Conservation (phyloP, 176 grass and related monocot genomes). For the Carex kokanica region DNA sequence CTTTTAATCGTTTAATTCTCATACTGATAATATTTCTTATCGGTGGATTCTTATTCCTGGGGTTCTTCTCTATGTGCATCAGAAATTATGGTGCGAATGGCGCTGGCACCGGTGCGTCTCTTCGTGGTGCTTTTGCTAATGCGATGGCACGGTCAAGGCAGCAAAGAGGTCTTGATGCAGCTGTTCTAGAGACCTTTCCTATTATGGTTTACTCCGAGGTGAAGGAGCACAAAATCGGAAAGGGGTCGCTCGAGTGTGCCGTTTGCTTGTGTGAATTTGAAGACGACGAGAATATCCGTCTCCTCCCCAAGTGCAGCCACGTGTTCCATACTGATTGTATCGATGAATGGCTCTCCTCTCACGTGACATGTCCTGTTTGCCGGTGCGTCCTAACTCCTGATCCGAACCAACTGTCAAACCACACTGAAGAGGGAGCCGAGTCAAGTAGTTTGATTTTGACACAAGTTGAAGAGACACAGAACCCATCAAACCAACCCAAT, state of each 20-base stretch:
- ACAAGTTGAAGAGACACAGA: background rate
- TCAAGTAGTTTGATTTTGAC: background rate
- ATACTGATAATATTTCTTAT: constrained; percentile 67
- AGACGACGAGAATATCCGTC: constrained; percentile 55
- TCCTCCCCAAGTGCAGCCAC: constrained; percentile 70
- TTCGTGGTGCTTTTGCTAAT: constrained; percentile 40
- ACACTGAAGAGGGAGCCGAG: background rate
- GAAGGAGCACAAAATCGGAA: constrained; percentile 40
- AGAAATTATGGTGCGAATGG: constrained; percentile 35
- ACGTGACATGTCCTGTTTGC: constrained; percentile 74
- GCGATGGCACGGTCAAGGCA: constrained; percentile 26
- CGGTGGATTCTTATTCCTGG: constrained; percentile 54
- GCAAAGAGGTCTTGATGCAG: constrained; percentile 47
- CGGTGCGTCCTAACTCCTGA: constrained; percentile 49
- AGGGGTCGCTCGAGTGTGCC: constrained; percentile 54
- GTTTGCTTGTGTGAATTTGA: constrained; percentile 79
- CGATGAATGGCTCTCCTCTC: constrained; percentile 67
- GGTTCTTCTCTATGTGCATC: constrained; percentile 68
- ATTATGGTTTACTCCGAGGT: constrained; percentile 64
- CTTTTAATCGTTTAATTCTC: constrained; percentile 56
- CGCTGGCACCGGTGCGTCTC: background rate
- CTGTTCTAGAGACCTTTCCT: constrained; percentile 61
- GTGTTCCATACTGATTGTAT: constrained; percentile 82
- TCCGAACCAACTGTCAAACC: background rate
- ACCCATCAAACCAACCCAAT: background rate